Base-by-base conservation (phyloP, 2,329 filamentous ascomycete species). In the Chaetomium sp. region DNA sequence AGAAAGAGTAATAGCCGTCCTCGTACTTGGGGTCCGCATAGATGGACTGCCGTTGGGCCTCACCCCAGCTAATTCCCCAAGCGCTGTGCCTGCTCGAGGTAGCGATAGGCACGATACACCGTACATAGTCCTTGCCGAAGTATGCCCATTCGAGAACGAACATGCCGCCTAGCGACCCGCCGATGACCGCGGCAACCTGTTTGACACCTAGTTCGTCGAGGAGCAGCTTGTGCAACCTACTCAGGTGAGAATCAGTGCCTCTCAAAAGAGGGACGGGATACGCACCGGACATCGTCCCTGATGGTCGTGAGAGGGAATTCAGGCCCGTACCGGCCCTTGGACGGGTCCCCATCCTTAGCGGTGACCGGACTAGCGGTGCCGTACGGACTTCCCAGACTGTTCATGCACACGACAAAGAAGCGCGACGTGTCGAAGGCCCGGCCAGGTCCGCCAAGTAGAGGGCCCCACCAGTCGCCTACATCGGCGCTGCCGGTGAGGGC, bases 11-110 rank as follows among this genome's bases (percentile, higher is more conserved):
- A 79, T 97, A 98, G 53, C 95, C 95, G 73, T 98, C 93, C 67
- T 97, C 93, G 77, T 99, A 99, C 80, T 97, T 98, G 35, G 95
- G 95, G 75, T 99, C 95, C 47, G 92, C 93, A 79, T 98, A 99
- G 75, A 99, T 98, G 83, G 90, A 93, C 78, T 95, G 91, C 59
- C 92, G 84, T 76, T 96, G 92, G 3, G 91, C 91, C 75, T 95
- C 92, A 50, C 91, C 91, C 92, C 92, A 96, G 77, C 90, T 93
- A 73, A 95, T 96, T 27, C 92, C 90, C 92, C 92, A 96, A 5
- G 92, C 92, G 72, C 91, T 94, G 77, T 95, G 92, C 50, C 89
- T 83, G 70, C 90, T 91, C 8, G 91, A 94, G 6, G 92, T 95
- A 25, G 92, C 92, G 71, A 96, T 94, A 16, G 92, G 90, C 10